A percentile compares a stretch with the other conserved stretches of the same genome.
Conservation (phyloP, 164 flowering plant species). For the Vitis vinifera region ASM3070453v1 NC_081823.1:5666001-5666500, state of each 20-base stretch:
- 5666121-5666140: conserved; percentile 87
- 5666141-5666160: conserved; percentile 80
- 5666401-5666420: no score
- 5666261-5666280: no score
- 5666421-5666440: no score
- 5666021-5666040: not conserved
- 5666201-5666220: not conserved
- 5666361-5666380: no score
- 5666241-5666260: not conserved
- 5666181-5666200: conserved; percentile 13
- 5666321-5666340: no score
- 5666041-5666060: not conserved
- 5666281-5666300: no score
- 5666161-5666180: conserved; percentile 90
- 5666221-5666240: not conserved
- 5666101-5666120: conserved; percentile 85
- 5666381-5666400: no score
- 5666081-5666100: conserved; percentile 58
- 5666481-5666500: no score
- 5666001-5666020: not conserved
- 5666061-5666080: not conserved
- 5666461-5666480: no score
- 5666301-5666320: no score
- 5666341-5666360: no score
- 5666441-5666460: no score